Evolutionary conservation across 352 stramenopile species (phyloP), one percentile per base, ranked within the genome.

Genomic region (Globisporangium acanthophoron): DNA sequence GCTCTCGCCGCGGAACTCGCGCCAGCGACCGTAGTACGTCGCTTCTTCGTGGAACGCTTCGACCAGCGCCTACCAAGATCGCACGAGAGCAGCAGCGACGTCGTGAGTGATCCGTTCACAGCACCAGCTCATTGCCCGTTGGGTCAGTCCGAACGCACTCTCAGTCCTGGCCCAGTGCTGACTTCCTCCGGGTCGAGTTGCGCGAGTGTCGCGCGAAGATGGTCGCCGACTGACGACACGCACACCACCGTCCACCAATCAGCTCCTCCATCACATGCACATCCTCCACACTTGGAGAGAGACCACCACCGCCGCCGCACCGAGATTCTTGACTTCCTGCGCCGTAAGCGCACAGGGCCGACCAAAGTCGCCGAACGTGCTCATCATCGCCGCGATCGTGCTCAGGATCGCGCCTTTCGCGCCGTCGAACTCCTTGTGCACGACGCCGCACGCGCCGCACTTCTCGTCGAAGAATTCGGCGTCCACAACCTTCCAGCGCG

Each of bases 351-450:
- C 46, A 53, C 85, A 94, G 0, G 81, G 81, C 15, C 70, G 66
- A 11, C 71, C 72, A 18, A 54, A 66, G 53, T 94, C 85, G 5
- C 85, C 85, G 62, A 92, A 94, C 15, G 82, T 92, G 56, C 73
- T 88, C 77, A 94, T 90, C 80, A 94, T 94, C 9, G 78, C 70
- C 27, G 75, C 79, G 52, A 94, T 84, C 6, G 81, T 89, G 41
- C 73, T 67, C 52, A 87, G 46, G 18, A 91, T 62, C 52, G 79
- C 52, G 18, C 73, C 69, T 50, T 66, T 70, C 46, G 73, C 71
- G 44, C 71, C 82, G 35, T 73, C 78, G 27, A 74, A 70, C 27
- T 29, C 55, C 5, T 58, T 56, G 62, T 92, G 85, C 29, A 70
- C 80, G 27, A 67, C 56, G 1, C 80, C 79, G 53, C 85, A 94